These are phyloP conservation scores for Malus asiatica DNA, from an alignment of 306 rosid species.

Conservation along the genomic window DNA sequence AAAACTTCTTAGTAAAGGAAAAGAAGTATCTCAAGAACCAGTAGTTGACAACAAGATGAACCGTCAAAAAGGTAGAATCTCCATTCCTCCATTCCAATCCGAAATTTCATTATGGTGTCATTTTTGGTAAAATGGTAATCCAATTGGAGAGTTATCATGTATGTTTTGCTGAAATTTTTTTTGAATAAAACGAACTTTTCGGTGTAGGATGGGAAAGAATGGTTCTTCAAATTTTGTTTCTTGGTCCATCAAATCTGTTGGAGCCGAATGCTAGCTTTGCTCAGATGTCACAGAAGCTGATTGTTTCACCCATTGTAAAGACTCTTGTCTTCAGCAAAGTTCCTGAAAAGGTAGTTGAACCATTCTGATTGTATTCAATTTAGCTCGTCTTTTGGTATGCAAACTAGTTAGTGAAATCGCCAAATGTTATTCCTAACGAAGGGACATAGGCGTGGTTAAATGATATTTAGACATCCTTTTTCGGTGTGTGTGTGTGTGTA, in stretches of 20 bases:
- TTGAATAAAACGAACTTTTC: neutral
- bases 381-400: neutral
- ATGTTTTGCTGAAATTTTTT: neutral
- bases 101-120: neutral
- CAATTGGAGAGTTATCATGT: neutral
- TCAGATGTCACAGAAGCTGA: conserved; percentile 91
- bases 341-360: conserved; percentile 68
- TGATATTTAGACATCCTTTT: no score
- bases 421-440: neutral
- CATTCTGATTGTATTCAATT: neutral
- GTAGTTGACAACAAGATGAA: conserved; percentile 65
- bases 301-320: conserved; percentile 95
- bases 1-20: conserved; percentile 82
- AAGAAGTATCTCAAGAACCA: conserved; percentile 69
- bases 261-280: conserved; percentile 82
- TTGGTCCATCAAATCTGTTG: conserved; percentile 89
- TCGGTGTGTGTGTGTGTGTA: neutral
- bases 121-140: neutral
- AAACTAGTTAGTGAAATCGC: neutral
- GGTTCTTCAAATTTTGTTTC: conserved; percentile 95
- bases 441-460: neutral
- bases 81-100: neutral
- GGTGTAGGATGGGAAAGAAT: conserved; percentile 95
- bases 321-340: conserved; percentile 89
- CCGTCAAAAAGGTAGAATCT: conserved; percentile 66